phyloP scores from a whole-genome alignment of 768 basidiomycete species.

The Antrodiella citrinella region DNA sequence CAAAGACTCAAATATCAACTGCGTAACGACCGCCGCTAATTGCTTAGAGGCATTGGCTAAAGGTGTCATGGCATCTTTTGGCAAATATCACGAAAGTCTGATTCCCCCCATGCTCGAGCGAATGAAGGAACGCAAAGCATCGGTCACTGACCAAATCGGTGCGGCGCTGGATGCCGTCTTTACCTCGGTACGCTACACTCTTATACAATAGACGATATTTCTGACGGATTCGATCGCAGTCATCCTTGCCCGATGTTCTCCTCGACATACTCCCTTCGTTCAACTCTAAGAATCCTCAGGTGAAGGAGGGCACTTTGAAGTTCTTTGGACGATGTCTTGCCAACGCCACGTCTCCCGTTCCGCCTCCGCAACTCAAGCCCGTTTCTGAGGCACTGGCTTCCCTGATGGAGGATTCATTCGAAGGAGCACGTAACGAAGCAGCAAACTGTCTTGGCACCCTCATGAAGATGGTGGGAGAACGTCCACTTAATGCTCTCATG shows the following conservation, averaged over 20 bases:
- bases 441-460: conserved; percentile 80
- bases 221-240: conserved; percentile 38
- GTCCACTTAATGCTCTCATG: conserved; percentile 79
- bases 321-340: conserved; percentile 77
- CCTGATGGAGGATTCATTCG: conserved; percentile 82
- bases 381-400: conserved; percentile 67
- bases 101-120: conserved; percentile 78
- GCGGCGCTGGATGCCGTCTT: conserved; percentile 86
- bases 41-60: conserved; percentile 83
- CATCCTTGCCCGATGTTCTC: conserved; percentile 69
- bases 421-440: conserved; percentile 86
- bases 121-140: conserved; percentile 89
- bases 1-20: conserved; percentile 90
- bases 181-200: conserved; percentile 48
- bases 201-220: conserved; percentile 4
- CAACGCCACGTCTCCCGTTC: conserved; percentile 60
- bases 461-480: conserved; percentile 96
- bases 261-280: conserved; percentile 74
- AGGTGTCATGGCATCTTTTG: conserved; percentile 70
- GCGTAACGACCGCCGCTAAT: conserved; percentile 82
- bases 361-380: conserved; percentile 70
- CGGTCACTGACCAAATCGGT: conserved; percentile 84
- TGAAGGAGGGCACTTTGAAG: conserved; percentile 87
- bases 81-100: conserved; percentile 60
- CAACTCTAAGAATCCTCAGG: conserved; percentile 91